Evolutionary conservation across 2,329 filamentous ascomycete genomes (phyloP), one percentile per base, ranked within the genome.

Genomic region (Sporothrix luriei): DNA sequence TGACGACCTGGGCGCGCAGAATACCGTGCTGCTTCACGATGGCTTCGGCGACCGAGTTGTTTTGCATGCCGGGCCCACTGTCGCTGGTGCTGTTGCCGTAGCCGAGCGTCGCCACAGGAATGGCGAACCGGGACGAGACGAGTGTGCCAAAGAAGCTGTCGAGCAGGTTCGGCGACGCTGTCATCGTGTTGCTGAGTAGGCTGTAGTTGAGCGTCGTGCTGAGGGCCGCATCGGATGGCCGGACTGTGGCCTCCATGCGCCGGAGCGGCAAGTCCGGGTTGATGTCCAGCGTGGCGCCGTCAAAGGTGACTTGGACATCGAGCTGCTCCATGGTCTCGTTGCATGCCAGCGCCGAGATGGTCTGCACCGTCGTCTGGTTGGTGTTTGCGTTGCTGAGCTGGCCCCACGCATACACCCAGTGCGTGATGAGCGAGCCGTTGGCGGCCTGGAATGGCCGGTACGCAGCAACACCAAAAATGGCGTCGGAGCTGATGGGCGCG

Each of bases 371-470:
- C 57, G 75, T 72, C 29, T 74, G 71, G 24, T 73, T 72, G 24
- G 71, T 74, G 54, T 74, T 72, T 24, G 76, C 66, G 43, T 75
- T 68, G 4, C 62, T 52, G 0, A 80, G 71, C 49, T 75, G 74
- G 43, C 79, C 79, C 78, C 79, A 81, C 52, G 78, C 74, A 64
- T 78, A 81, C 26, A 79, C 40, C 75, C 77, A 78, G 68, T 78
- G 72, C 0, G 74, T 48, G n/a, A 69, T 16, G 29, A 48, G 38
- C 2, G 68, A 68, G 13, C 67, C 67, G 59, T 71, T 70, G 24
- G 76, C 6, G 73, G 77, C 65, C 74, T 77, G 7, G 73, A 74
- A 16, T 40, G 74, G 33, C 43, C 64, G 29, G 71, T 73, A 57
- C 16, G 66, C 38, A 29, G 71, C 75, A 0, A 68, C 64, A 7